These are phyloP conservation scores for Inonotus obliquus DNA, from an alignment of 1,284 basidiomycete species.

Conservation along the genomic window DNA sequence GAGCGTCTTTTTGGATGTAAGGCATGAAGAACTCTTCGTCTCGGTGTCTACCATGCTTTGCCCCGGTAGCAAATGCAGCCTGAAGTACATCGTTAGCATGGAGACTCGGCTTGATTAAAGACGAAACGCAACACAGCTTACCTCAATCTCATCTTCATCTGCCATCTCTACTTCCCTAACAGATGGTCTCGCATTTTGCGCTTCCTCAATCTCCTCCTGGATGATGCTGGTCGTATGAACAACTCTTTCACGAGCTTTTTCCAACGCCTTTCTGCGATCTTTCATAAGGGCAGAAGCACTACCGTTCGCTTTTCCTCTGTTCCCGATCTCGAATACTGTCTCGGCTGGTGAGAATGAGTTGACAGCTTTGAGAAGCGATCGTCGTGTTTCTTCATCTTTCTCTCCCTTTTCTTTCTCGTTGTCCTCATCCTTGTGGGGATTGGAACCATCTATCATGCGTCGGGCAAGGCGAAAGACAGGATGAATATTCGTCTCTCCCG, in stretches of 20 bases:
- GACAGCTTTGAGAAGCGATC: slow-evolving; percentile 70
- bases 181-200: slow-evolving; percentile 27
- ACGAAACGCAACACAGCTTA: slow-evolving; percentile 31
- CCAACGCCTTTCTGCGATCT: slow-evolving; percentile 76
- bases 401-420: slow-evolving; percentile 29
- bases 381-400: slow-evolving; percentile 50
- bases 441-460: slow-evolving; percentile 20
- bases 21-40: slow-evolving; percentile 92
- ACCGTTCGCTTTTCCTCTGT: slow-evolving; percentile 59
- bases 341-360: slow-evolving; percentile 83
- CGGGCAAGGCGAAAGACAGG: slow-evolving; percentile 50
- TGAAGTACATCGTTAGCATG: slow-evolving; percentile 27
- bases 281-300: slow-evolving; percentile 72
- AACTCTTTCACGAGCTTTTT: slow-evolving; percentile 53
- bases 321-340: slow-evolving; percentile 90
- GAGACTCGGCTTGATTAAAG: not conserved
- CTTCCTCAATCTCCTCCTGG: slow-evolving; percentile 33
- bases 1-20: slow-evolving; percentile 82
- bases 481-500: slow-evolving; percentile 65
- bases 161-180: slow-evolving; percentile 58
- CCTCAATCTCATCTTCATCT: slow-evolving; percentile 71
- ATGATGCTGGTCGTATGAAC: slow-evolving; percentile 29
- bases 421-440: slow-evolving; percentile 28
- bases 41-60: slow-evolving; percentile 53
- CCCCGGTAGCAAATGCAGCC: slow-evolving; percentile 69